Percentiles rank a stretch among this genome's conserved stretches.
Evolutionary conservation across 176 grass and related monocot species (phyloP).

Genomic region (Oryza australiensis): DNA sequence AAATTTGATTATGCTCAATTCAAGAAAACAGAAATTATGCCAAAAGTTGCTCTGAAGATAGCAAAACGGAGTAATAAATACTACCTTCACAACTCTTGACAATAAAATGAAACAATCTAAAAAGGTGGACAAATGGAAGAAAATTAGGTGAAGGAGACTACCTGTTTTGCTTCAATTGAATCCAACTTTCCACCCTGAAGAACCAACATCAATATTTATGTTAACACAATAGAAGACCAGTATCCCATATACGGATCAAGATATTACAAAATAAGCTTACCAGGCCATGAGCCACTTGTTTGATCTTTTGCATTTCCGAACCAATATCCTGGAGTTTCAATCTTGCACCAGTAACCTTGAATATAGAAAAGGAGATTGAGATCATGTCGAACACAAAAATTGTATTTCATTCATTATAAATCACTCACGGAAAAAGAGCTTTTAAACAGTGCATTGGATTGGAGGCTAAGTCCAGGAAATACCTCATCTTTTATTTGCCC

Average conservation of each 20-base stretch:
- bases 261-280: slow-evolving; percentile 34
- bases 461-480: not conserved
- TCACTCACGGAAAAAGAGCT: not conserved
- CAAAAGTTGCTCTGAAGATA: too few species aligned
- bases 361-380: not conserved
- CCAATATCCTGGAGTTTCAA: slow-evolving; percentile 59
- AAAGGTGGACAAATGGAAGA: not conserved
- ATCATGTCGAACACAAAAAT: not conserved
- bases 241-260: not conserved
- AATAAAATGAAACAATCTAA: not conserved
- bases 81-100: too few species aligned
- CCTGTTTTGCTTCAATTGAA: slow-evolving; percentile 74
- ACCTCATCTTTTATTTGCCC: slow-evolving; percentile 72
- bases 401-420: not conserved
- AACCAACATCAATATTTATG: slow-evolving; percentile 6
- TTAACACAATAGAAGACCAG: not conserved
- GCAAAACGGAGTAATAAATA: too few species aligned
- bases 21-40: too few species aligned
- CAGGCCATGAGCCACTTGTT: slow-evolving; percentile 42
- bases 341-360: slow-evolving; percentile 67
- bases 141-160: not conserved
- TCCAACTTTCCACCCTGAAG: slow-evolving; percentile 69
- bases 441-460: not conserved
- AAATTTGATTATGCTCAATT: too few species aligned
- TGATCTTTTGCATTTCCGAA: slow-evolving; percentile 57